phyloP scores from a whole-genome alignment of 2,329 filamentous ascomycete species.

The Ophiostoma himal-ulmi region DNA sequence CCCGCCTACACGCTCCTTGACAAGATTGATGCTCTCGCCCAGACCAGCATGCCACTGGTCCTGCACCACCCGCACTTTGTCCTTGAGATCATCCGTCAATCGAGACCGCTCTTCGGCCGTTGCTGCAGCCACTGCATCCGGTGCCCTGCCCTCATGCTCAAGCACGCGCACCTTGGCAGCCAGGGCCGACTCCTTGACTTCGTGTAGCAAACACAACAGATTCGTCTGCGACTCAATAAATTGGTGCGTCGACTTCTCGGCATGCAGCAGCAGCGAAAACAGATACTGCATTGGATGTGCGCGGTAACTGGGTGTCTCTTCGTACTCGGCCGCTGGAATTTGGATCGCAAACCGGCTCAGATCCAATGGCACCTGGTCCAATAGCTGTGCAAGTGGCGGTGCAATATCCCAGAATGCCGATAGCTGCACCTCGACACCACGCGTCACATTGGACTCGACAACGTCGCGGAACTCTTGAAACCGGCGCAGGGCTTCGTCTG shows the following conservation, averaged over 20 bases:
- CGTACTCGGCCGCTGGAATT: slow-evolving; percentile 72
- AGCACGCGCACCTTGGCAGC: slow-evolving; percentile 52
- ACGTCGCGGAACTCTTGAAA: slow-evolving; percentile 71
- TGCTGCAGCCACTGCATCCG: slow-evolving; percentile 39
- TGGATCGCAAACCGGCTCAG: slow-evolving; percentile 61
- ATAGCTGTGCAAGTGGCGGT: slow-evolving; percentile 67
- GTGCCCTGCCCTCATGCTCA: slow-evolving; percentile 33
- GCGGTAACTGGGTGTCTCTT: slow-evolving; percentile 78
- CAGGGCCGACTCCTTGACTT: slow-evolving; percentile 76
- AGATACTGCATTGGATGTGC: slow-evolving; percentile 85
- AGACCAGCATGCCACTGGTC: slow-evolving; percentile 85
- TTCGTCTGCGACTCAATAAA: slow-evolving; percentile 96
- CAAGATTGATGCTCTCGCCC: slow-evolving; percentile 66
- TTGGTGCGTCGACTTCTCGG: slow-evolving; percentile 89
- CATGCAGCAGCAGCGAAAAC: slow-evolving; percentile 75
- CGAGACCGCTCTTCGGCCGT: slow-evolving; percentile 60
- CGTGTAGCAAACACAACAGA: slow-evolving; percentile 80
- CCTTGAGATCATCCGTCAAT: slow-evolving; percentile 81
- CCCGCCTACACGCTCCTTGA: slow-evolving; percentile 67
- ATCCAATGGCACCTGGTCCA: slow-evolving; percentile 68
- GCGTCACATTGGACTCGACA: slow-evolving; percentile 76
- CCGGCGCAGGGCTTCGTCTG: slow-evolving; percentile 65
- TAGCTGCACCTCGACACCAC: slow-evolving; percentile 84
- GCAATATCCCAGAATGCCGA: slow-evolving; percentile 98
- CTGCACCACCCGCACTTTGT: slow-evolving; percentile 85